These are phyloP conservation scores for Dillenia suffruticosa DNA, from an alignment of 164 flowering plant species.

Conservation along the genomic window DNA sequence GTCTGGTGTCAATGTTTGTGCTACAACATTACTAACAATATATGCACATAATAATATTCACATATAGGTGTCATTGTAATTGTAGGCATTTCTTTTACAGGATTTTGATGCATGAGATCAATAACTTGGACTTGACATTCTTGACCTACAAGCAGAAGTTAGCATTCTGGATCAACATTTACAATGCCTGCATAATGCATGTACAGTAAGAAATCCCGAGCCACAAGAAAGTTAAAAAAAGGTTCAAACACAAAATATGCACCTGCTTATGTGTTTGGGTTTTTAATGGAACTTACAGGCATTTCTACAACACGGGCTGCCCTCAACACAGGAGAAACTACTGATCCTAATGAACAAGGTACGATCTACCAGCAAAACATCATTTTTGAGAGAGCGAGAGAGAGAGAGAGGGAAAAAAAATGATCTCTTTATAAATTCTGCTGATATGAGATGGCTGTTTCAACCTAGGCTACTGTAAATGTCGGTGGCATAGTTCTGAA, in stretches of 20 bases:
- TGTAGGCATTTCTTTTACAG: constrained; percentile 23
- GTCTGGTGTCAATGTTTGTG: too few relatives aligned
- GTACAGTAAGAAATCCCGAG: constrained; percentile 49
- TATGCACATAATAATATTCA: too few relatives aligned
- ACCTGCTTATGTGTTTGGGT: neutral
- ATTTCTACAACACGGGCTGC: constrained; percentile 84
- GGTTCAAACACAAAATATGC: neutral
- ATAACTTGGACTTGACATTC: constrained; percentile 52
- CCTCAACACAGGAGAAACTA: constrained; percentile 63
- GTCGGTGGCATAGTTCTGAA: constrained; percentile 89
- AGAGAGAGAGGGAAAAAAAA: neutral
- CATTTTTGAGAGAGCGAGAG: neutral
- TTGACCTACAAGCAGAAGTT: constrained; percentile 84
- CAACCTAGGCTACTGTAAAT: constrained; percentile 65
- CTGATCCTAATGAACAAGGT: constrained; percentile 81
- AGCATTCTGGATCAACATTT: constrained; percentile 91
- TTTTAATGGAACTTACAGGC: constrained; percentile 45
- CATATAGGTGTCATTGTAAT: too few relatives aligned
- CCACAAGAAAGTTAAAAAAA: constrained; percentile 2
- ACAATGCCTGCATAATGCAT: constrained; percentile 89
- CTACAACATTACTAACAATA: too few relatives aligned
- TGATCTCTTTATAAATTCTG: neutral
- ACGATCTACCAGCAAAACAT: neutral
- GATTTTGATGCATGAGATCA: constrained; percentile 54
- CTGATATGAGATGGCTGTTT: neutral